Evolutionary conservation across 192 early-diverging fungal species (phyloP).

Genomic region (Neocallimastix lanati): DNA sequence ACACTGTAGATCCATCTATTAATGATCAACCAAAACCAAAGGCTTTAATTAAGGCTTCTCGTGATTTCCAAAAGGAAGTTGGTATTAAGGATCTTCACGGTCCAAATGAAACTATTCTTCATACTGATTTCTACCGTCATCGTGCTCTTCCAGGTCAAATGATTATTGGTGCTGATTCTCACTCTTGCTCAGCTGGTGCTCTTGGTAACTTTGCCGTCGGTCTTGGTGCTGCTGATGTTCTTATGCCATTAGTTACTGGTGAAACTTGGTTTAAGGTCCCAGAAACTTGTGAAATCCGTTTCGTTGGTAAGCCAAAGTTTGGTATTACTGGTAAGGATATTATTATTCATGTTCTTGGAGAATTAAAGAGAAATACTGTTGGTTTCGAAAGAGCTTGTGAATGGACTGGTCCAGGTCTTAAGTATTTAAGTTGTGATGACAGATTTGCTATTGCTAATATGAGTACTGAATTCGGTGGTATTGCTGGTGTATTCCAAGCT

Average conservation of each 20-base stretch:
- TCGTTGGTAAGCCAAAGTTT: slow-evolving; percentile 49
- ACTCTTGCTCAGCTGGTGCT: slow-evolving; percentile 64
- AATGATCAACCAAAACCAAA: slow-evolving; percentile 49
- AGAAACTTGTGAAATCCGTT: slow-evolving; percentile 59
- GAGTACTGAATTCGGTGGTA: slow-evolving; percentile 72
- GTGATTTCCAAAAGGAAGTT: slow-evolving; percentile 47
- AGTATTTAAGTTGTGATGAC: slow-evolving; percentile 66
- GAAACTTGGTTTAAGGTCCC: slow-evolving; percentile 71
- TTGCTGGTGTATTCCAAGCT: slow-evolving; percentile 63
- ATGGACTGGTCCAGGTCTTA: slow-evolving; percentile 53
- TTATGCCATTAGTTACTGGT: slow-evolving; percentile 65
- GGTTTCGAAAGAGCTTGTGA: slow-evolving; percentile 63
- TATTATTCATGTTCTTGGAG: slow-evolving; percentile 57
- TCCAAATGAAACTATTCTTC: slow-evolving; percentile 62
- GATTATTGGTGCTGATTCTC: slow-evolving; percentile 65
- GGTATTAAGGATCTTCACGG: slow-evolving; percentile 51
- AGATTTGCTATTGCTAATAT: slow-evolving; percentile 67
- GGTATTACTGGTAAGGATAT: slow-evolving; percentile 69
- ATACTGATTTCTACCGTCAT: slow-evolving; percentile 70
- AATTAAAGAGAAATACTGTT: slow-evolving; percentile 68
- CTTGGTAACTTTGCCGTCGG: slow-evolving; percentile 61
- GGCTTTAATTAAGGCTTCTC: slow-evolving; percentile 44
- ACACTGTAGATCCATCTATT: slow-evolving; percentile 57
- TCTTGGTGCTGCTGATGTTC: slow-evolving; percentile 62
- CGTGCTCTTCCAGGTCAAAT: slow-evolving; percentile 64